Conservation (phyloP, 1,284 basidiomycete genomes). For the Acaromyces ingoldii region DNA sequence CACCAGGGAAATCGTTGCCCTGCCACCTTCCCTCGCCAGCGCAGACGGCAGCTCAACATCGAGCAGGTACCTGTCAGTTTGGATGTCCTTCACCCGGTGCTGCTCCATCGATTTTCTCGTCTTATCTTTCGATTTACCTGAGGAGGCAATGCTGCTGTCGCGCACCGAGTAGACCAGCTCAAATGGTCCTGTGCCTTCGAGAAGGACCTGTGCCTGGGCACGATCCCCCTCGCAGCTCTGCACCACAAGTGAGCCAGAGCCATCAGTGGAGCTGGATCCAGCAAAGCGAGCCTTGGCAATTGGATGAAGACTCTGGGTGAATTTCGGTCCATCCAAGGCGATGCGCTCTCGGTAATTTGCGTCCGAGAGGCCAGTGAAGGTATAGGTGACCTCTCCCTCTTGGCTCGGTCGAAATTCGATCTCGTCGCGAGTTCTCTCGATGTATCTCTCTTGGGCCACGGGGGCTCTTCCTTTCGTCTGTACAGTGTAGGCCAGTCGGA, state of each 20-base stretch:
- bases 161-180: constrained; percentile 43
- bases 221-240: constrained; percentile 44
- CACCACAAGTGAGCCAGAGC: constrained; percentile 30
- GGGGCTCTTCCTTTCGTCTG: constrained; percentile 57
- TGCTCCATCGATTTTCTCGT: constrained; percentile 13
- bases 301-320: constrained; percentile 46
- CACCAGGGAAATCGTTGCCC: constrained; percentile 73
- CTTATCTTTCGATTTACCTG: constrained; percentile 52
- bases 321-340: constrained; percentile 42
- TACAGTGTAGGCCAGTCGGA: constrained; percentile 73
- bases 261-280: constrained; percentile 9
- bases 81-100: constrained; percentile 39
- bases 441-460: constrained; percentile 57
- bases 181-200: constrained; percentile 45
- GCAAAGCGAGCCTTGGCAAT: constrained; percentile 43
- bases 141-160: constrained; percentile 16
- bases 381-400: constrained; percentile 84
- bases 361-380: constrained; percentile 75
- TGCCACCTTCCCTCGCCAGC: constrained; percentile 67
- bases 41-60: constrained; percentile 48
- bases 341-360: constrained; percentile 71
- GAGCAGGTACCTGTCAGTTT: constrained; percentile 35
- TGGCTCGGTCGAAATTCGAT: constrained; percentile 78
- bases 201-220: constrained; percentile 34
- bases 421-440: constrained; percentile 71